These are phyloP conservation scores for Pyrenochaeta sp. DNA, from an alignment of 2,329 filamentous ascomycete species.

Conservation along the genomic window DNA sequence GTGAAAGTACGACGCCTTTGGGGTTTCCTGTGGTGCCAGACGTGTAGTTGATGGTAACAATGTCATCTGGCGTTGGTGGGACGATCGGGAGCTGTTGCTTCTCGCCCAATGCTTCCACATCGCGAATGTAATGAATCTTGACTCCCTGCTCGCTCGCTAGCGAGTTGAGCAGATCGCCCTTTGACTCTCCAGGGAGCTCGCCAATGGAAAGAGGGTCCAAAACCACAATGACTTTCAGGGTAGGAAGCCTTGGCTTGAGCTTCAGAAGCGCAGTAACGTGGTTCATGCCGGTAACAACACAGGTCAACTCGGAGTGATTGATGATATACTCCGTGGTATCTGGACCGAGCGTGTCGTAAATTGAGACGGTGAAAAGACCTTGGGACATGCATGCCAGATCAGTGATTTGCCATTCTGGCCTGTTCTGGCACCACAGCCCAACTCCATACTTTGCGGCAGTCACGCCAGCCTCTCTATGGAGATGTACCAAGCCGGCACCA, in stretches of 20 bases:
- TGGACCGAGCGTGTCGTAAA: constrained; percentile 94
- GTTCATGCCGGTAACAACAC: constrained; percentile 79
- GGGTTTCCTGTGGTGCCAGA: constrained; percentile 84
- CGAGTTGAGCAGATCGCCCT: constrained; percentile 77
- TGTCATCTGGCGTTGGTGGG: constrained; percentile 76
- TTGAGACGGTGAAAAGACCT: constrained; percentile 85
- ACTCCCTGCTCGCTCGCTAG: constrained; percentile 79
- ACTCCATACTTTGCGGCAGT: constrained; percentile 72
- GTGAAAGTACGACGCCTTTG: constrained; percentile 85
- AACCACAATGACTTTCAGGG: constrained; percentile 86
- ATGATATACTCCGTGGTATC: constrained; percentile 95
- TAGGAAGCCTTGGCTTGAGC: constrained; percentile 77
- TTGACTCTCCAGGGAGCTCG: constrained; percentile 79
- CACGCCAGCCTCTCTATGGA: constrained; percentile 78
- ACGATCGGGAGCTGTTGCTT: constrained; percentile 74
- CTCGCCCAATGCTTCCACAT: constrained; percentile 83
- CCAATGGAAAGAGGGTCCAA: constrained; percentile 83
- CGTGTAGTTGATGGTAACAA: constrained; percentile 91
- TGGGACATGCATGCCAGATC: constrained; percentile 90
- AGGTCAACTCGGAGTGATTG: constrained; percentile 81
- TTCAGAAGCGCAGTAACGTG: constrained; percentile 85
- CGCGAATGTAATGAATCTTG: constrained; percentile 77
- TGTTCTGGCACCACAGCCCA: constrained; percentile 86
- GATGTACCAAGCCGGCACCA: constrained; percentile 82
- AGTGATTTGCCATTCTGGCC: constrained; percentile 87